Conservation (phyloP, 129 eudicot genomes). For the Dittrichia graveolens region DNA sequence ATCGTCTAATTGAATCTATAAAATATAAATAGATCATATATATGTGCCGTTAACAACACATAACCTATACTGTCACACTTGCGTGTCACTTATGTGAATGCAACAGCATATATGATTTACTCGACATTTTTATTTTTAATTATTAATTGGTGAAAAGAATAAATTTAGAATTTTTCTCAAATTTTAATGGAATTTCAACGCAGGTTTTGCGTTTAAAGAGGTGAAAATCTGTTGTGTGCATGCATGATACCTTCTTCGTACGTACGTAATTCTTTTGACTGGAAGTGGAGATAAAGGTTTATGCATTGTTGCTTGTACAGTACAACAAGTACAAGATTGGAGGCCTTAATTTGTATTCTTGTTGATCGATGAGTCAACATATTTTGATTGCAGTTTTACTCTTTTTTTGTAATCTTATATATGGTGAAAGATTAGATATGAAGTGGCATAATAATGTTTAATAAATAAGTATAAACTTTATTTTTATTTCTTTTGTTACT, state of each 20-base stretch:
- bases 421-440: slow-evolving; percentile 18
- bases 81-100: too few species aligned
- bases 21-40: neutral
- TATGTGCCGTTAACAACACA: too few species aligned
- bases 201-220: slow-evolving; percentile 23
- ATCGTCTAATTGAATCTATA: neutral
- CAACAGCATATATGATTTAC: too few species aligned
- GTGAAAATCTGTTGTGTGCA: slow-evolving; percentile 2
- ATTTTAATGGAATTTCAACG: slow-evolving; percentile 7
- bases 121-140: neutral
- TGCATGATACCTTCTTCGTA: slow-evolving; percentile 27
- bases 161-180: neutral
- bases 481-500: neutral
- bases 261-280: slow-evolving; percentile 28
- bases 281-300: slow-evolving; percentile 22
- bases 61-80: too few species aligned
- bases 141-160: neutral
- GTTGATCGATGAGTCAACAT: neutral
- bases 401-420: slow-evolving; percentile 9
- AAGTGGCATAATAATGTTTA: slow-evolving; percentile 6
- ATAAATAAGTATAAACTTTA: slow-evolving; percentile 9
- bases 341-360: slow-evolving; percentile 23
- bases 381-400: slow-evolving; percentile 5
- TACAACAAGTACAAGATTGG: slow-evolving; percentile 34
- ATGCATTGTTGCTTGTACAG: slow-evolving; percentile 32